A percentile compares a stretch with the other conserved stretches of the same genome.
Conservation (phyloP, 306 rosid species). For the Vachellia collinsii region DNA sequence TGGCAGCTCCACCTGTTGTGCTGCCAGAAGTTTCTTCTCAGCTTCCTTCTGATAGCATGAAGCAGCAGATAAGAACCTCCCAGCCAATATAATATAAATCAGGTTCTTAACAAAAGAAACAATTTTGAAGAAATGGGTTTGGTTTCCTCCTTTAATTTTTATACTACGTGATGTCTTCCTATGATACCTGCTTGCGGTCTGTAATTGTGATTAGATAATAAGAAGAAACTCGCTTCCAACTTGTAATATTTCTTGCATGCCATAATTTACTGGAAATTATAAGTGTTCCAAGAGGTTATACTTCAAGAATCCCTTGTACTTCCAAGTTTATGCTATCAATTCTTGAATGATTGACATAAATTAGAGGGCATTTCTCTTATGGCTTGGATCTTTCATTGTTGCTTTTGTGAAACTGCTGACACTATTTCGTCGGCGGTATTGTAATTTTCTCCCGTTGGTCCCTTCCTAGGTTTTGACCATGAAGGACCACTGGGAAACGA, state of each 20-base stretch:
- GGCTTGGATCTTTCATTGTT: slow-evolving; percentile 8
- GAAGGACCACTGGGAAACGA: slow-evolving; percentile 13
- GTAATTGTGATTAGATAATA: slow-evolving; percentile 67
- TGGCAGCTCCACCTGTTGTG: slow-evolving; percentile 54
- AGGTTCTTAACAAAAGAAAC: slow-evolving; percentile 41
- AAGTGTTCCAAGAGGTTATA: slow-evolving; percentile 60
- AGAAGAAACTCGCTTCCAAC: slow-evolving; percentile 47
- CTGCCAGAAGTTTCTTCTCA: slow-evolving; percentile 61
- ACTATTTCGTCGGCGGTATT: neutral
- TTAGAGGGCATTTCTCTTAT: slow-evolving; percentile 15
- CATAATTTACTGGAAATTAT: slow-evolving; percentile 53
- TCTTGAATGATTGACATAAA: slow-evolving; percentile 51
- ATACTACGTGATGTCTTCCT: slow-evolving; percentile 41
- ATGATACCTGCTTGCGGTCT: slow-evolving; percentile 60
- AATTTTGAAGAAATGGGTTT: slow-evolving; percentile 61
- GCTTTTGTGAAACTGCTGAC: slow-evolving; percentile 5
- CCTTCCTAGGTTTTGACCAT: neutral
- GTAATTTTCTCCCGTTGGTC: neutral
- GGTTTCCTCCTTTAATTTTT: slow-evolving; percentile 48
- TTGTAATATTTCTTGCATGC: slow-evolving; percentile 46
- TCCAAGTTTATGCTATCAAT: slow-evolving; percentile 50
- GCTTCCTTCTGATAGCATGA: slow-evolving; percentile 60
- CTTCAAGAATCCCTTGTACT: slow-evolving; percentile 50
- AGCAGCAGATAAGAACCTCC: slow-evolving; percentile 71
- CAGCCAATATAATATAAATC: slow-evolving; percentile 50